phyloP scores from a whole-genome alignment of 192 early-diverging fungal genomes.

The Jimgerdemannia lactiflua region DNA sequence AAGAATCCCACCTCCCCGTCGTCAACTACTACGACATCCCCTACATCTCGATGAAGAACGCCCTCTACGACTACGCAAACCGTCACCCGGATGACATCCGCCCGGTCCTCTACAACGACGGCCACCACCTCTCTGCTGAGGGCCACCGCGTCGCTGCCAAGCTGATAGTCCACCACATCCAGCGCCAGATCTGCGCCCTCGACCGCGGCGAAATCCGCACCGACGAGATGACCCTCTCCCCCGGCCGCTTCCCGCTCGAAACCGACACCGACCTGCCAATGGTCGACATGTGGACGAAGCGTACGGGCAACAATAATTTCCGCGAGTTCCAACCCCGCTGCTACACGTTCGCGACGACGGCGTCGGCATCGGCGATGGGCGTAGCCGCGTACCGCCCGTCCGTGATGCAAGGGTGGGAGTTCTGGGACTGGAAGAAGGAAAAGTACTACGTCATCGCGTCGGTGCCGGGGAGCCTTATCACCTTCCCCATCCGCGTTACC shows the following conservation, averaged over 20 bases:
- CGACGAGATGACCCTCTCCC: background rate
- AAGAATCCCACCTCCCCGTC: conserved; percentile 17
- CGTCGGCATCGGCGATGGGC: background rate
- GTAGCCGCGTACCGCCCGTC: conserved; percentile 3
- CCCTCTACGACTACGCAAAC: conserved; percentile 12
- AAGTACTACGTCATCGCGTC: conserved; percentile 14
- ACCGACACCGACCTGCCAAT: conserved; percentile 4
- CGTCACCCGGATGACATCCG: conserved; percentile 2
- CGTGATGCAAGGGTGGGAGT: conserved; percentile 9
- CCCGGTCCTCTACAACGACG: conserved; percentile 7
- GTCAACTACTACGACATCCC: conserved; percentile 18
- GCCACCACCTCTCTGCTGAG: conserved; percentile 10
- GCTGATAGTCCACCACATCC: conserved; percentile 7
- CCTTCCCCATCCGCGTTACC: conserved; percentile 4
- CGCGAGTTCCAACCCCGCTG: conserved; percentile 9
- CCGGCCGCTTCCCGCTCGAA: background rate
- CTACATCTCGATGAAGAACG: conserved; percentile 18
- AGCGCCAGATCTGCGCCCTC: conserved; percentile 13
- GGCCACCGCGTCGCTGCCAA: conserved; percentile 10
- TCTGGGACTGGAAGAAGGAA: conserved; percentile 17
- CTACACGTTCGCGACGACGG: conserved; percentile 8
- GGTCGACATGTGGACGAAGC: conserved; percentile 9
- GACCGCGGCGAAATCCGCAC: background rate
- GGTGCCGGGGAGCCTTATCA: conserved; percentile 7
- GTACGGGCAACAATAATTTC: conserved; percentile 8